Percentiles rank a stretch among this genome's conserved stretches.
Evolutionary conservation across 495 filamentous ascomycete species (phyloP).

Genomic region (Pseudevernia furfuracea): DNA sequence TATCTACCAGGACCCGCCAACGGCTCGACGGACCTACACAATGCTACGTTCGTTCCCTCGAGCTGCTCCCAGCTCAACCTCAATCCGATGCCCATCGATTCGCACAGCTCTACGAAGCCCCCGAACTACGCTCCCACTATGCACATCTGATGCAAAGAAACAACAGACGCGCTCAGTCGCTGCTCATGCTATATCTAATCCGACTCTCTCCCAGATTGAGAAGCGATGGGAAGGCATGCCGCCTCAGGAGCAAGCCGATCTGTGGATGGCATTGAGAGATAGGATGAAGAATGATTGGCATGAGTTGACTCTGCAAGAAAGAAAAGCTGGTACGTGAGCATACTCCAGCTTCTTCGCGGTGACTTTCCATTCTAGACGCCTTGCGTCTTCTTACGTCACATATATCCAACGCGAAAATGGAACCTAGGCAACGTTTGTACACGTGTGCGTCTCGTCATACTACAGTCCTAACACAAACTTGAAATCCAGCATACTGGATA

Average conservation of each 20-base stretch:
- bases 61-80: slow-evolving; percentile 22
- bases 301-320: slow-evolving; percentile 89
- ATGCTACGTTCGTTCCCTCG: slow-evolving; percentile 29
- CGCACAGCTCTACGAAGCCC: slow-evolving; percentile 13
- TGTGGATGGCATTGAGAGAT: slow-evolving; percentile 96
- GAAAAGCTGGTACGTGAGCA: slow-evolving; percentile 86
- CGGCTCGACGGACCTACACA: not conserved
- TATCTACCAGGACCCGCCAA: slow-evolving; percentile 12
- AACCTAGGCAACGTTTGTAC: not conserved
- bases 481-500: slow-evolving; percentile 83
- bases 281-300: slow-evolving; percentile 97
- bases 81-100: slow-evolving; percentile 18
- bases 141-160: slow-evolving; percentile 16
- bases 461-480: slow-evolving; percentile 6
- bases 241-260: slow-evolving; percentile 94
- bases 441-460: slow-evolving; percentile 1
- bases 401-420: slow-evolving; percentile 4
- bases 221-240: slow-evolving; percentile 98
- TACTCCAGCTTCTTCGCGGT: slow-evolving; percentile 22
- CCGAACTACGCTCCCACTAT: slow-evolving; percentile 9
- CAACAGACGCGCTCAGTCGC: slow-evolving; percentile 58
- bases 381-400: slow-evolving; percentile 8
- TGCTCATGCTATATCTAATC: slow-evolving; percentile 92
- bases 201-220: slow-evolving; percentile 94
- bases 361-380: not conserved